phyloP scores from a whole-genome alignment of 805 yeast genomes.

The Candida koratica region DNA sequence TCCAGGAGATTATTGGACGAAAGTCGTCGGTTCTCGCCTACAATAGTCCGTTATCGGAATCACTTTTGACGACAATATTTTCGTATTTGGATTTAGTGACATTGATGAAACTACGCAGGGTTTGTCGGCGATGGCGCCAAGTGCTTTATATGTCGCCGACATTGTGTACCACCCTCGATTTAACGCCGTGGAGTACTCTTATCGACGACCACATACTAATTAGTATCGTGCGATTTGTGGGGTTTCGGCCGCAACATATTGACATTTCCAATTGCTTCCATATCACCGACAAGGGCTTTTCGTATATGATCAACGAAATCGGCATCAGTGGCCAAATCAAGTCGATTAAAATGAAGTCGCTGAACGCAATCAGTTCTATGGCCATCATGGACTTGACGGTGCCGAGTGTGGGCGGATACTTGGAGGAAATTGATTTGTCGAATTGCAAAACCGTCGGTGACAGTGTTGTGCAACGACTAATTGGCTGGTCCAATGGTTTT shows the following conservation, averaged over 20 bases:
- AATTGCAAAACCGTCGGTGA: slow-evolving; percentile 74
- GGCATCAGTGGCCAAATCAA: slow-evolving; percentile 61
- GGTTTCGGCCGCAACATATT: slow-evolving; percentile 57
- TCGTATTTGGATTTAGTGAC: slow-evolving; percentile 50
- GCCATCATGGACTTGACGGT: slow-evolving; percentile 75
- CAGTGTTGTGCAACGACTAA: slow-evolving; percentile 63
- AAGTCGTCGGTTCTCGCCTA: slow-evolving; percentile 55
- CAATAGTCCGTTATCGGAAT: slow-evolving; percentile 58
- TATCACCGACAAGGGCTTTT: slow-evolving; percentile 71
- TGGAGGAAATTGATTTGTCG: slow-evolving; percentile 61
- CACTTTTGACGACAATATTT: slow-evolving; percentile 51
- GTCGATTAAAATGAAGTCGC: slow-evolving; percentile 57
- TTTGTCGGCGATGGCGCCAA: slow-evolving; percentile 68
- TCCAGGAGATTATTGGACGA: slow-evolving; percentile 43
- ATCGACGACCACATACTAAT: slow-evolving; percentile 56
- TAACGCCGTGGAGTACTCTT: slow-evolving; percentile 58
- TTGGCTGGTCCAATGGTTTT: slow-evolving; percentile 44
- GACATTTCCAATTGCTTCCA: slow-evolving; percentile 74
- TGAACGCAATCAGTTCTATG: slow-evolving; percentile 78
- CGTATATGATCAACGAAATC: slow-evolving; percentile 64
- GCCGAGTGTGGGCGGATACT: slow-evolving; percentile 55
- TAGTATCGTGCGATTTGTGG: slow-evolving; percentile 64
- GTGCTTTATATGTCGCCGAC: slow-evolving; percentile 54
- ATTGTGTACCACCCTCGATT: slow-evolving; percentile 49
- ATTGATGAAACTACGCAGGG: slow-evolving; percentile 55